Evolutionary conservation across 2,329 filamentous ascomycete genomes (phyloP).

Genomic region (Arthroderma sp.): DNA sequence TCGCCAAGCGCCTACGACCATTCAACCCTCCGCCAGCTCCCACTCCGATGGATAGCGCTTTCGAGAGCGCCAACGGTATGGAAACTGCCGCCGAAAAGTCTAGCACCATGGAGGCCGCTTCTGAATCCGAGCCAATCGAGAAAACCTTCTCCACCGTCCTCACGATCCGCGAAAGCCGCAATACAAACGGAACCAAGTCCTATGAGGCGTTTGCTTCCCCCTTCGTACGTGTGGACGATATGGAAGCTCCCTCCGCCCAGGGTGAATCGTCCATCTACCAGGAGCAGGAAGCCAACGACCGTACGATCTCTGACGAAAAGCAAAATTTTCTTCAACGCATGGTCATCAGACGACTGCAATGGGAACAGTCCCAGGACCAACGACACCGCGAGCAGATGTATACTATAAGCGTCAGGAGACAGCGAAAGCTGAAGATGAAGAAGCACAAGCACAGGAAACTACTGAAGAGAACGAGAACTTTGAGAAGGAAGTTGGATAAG

Average conservation of each 20-base stretch:
- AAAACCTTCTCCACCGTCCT: constrained; percentile 40
- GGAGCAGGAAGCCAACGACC: constrained; percentile 12
- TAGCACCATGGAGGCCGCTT: constrained; percentile 25
- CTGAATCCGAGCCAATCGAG: constrained; percentile 22
- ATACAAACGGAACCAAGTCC: constrained; percentile 39
- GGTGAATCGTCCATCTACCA: constrained; percentile 21
- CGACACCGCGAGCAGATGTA: constrained; percentile 47
- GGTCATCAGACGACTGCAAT: constrained; percentile 50
- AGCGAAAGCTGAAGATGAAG: constrained; percentile 97
- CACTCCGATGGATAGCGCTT: constrained; percentile 42
- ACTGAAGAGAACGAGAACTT: constrained; percentile 78
- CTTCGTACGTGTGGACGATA: constrained; percentile 33
- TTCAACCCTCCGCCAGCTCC: constrained; percentile 80
- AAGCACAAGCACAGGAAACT: constrained; percentile 99
- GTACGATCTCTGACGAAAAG: constrained; percentile 7
- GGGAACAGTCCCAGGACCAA: constrained; percentile 41
- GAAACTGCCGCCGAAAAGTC: constrained; percentile 26
- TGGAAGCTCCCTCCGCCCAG: constrained; percentile 26
- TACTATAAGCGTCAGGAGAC: constrained; percentile 80
- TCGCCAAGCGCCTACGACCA: constrained; percentile 60
- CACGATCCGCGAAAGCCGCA: constrained; percentile 42
- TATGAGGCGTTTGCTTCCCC: constrained; percentile 42
- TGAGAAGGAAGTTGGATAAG: constrained; percentile 72
- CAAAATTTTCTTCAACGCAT: constrained; percentile 48
- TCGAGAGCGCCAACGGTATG: constrained; percentile 22